phyloP scores from a whole-genome alignment of 345 rosid genomes.

The Brassica rapa region DNA sequence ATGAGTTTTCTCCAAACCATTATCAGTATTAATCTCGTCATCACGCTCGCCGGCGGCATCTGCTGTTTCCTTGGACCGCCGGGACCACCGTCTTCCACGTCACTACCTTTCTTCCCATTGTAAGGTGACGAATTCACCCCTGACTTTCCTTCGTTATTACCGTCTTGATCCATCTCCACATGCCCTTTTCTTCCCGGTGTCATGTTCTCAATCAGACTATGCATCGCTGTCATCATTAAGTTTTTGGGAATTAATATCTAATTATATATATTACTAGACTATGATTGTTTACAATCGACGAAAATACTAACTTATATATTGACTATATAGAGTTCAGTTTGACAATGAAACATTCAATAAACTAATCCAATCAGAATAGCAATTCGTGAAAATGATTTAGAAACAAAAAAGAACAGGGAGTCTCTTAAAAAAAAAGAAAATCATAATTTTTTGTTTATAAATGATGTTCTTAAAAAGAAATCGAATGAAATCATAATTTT shows the following conservation, averaged over 20 bases:
- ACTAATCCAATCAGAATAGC: neutral
- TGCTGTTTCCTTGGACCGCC: conserved; percentile 51
- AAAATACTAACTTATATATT: neutral
- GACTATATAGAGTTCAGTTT: neutral
- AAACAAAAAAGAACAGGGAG: neutral
- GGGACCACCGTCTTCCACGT: conserved; percentile 44
- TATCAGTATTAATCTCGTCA: conserved; percentile 69
- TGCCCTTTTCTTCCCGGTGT: conserved; percentile 53
- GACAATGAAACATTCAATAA: neutral
- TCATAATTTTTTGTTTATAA: neutral
- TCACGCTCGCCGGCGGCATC: conserved; percentile 80
- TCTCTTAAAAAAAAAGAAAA: neutral
- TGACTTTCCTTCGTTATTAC: conserved; percentile 51
- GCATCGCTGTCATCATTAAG: conserved; percentile 52
- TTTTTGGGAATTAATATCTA: neutral
- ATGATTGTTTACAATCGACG: neutral
- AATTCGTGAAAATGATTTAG: neutral
- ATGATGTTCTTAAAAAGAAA: neutral
- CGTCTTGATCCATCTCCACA: conserved; percentile 48
- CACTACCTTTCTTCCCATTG: conserved; percentile 47
- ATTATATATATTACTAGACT: neutral
- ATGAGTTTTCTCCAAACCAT: conserved; percentile 85
- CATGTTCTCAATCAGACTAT: conserved; percentile 61
- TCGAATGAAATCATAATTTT: neutral
- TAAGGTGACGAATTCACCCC: conserved; percentile 50